Evolutionary conservation across 139 green algal genomes (phyloP).

Genomic region (Asterochloris erici): DNA sequence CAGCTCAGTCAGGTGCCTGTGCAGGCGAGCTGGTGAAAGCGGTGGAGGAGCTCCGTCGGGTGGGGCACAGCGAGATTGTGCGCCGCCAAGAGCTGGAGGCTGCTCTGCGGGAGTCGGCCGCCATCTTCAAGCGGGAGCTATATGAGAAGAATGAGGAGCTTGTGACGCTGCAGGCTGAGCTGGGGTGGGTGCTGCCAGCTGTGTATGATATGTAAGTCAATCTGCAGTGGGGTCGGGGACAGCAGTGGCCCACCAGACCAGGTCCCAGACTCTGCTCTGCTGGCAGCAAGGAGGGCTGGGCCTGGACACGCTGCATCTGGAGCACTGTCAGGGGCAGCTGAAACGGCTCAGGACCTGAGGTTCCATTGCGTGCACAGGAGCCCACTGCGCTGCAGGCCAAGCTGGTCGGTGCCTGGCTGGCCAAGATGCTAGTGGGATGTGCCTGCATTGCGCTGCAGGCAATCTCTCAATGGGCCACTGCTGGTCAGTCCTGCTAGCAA

Average conservation of each 20-base stretch:
- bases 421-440: too few species aligned
- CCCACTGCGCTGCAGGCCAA: too few species aligned
- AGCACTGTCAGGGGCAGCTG: not conserved
- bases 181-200: slow-evolving; percentile 22
- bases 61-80: not conserved
- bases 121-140: slow-evolving; percentile 61
- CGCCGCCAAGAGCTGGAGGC: slow-evolving; percentile 37
- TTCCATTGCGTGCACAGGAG: too few species aligned
- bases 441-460: too few species aligned
- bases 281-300: not conserved
- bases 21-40: slow-evolving; percentile 6
- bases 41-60: slow-evolving; percentile 11
- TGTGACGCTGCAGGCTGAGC: slow-evolving; percentile 23
- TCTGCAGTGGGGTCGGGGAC: not conserved
- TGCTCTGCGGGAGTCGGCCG: slow-evolving; percentile 47
- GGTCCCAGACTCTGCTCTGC: not conserved
- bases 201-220: not conserved
- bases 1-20: not conserved
- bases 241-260: not conserved
- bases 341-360: too few species aligned
- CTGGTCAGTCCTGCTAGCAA: too few species aligned
- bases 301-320: not conserved
- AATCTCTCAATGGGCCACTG: too few species aligned
- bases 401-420: too few species aligned
- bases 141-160: slow-evolving; percentile 53